Base-by-base conservation (phyloP, 1,139 yeast genomes). In the Blastobotrys indianensis region DNA sequence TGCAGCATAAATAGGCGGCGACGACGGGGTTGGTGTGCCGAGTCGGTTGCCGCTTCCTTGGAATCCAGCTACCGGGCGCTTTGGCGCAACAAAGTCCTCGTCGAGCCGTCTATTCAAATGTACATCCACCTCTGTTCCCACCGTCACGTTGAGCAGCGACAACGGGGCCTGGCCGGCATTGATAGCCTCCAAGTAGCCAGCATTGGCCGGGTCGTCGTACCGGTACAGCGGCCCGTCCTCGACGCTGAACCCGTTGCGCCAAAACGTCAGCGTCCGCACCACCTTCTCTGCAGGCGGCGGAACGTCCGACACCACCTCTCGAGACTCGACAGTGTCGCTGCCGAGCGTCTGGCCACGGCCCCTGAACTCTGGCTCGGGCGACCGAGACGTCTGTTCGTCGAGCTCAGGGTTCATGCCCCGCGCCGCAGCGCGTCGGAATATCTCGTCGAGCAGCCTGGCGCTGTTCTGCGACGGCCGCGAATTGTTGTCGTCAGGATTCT, bases 61-160 rank as follows among this genome's bases (percentile, higher is more conserved):
- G 62, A 85, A 90, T 0, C 96, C 95, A 3, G 80, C 87, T 6
- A 69, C 60, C 61, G 76, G 68, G 47, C 76, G 73, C 67, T 81
- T 83, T 31, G 95, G 90, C 9, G 94, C 82, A 37, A 62, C 68
- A 67, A 78, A 92, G 44, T 85, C 87, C 63, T 90, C 95, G 48
- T 87, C 95, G 41, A 85, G 69, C 58, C 82, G 82, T 59, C 82
- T 81, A 50, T 75, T 74, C n/a, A 92, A 94, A 37, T 82, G 79
- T 13, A 92, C 97, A 62, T 90, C 96, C n/a, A 94, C 97, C 54
- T 86, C 94, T 68, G 92, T 97, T 39, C 95, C 95, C 60, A 80
- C 80, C 57, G 82, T 80, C 10, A 92, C 97, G 54, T 85, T 80
- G 52, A 92, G 72, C 45, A 92, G 68, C 29, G 84, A 75, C 55